Conservation (phyloP, 176 grass and related monocot species). For the Triticum urartu region DNA sequence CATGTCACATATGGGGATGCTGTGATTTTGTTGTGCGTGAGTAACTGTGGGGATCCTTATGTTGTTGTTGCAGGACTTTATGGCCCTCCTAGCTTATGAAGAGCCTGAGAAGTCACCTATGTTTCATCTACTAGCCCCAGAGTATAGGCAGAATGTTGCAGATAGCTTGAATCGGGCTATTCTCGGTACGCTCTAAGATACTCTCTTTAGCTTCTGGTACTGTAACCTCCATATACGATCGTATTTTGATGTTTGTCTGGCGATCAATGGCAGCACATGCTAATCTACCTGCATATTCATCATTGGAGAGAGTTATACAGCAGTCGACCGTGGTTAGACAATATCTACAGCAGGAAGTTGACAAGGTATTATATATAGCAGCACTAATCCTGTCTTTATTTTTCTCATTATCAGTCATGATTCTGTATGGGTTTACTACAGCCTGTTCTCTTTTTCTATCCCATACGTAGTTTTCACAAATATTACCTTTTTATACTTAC, state of each 20-base stretch:
- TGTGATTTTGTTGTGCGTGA: conserved; percentile 13
- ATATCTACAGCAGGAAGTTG: conserved; percentile 78
- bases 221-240: neutral
- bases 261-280: conserved; percentile 59
- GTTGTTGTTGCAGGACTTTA: conserved; percentile 63
- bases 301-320: conserved; percentile 88
- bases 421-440: neutral
- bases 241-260: conserved; percentile 22
- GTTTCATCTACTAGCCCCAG: conserved; percentile 89
- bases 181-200: conserved; percentile 56
- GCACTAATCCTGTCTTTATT: neutral
- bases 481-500: neutral
- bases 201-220: conserved; percentile 16
- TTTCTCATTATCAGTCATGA: neutral
- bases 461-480: neutral
- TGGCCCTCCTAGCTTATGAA: conserved; percentile 85
- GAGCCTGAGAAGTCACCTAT: conserved; percentile 98
- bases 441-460: neutral
- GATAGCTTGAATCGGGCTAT: conserved; percentile 91
- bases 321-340: conserved; percentile 75
- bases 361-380: conserved; percentile 57
- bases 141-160: conserved; percentile 81
- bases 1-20: neutral
- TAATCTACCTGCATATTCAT: conserved; percentile 84
- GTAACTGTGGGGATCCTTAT: conserved; percentile 4